Evolutionary conservation across 768 basidiomycete genomes (phyloP).

Genomic region (Phanerodontia chrysosporium): DNA sequence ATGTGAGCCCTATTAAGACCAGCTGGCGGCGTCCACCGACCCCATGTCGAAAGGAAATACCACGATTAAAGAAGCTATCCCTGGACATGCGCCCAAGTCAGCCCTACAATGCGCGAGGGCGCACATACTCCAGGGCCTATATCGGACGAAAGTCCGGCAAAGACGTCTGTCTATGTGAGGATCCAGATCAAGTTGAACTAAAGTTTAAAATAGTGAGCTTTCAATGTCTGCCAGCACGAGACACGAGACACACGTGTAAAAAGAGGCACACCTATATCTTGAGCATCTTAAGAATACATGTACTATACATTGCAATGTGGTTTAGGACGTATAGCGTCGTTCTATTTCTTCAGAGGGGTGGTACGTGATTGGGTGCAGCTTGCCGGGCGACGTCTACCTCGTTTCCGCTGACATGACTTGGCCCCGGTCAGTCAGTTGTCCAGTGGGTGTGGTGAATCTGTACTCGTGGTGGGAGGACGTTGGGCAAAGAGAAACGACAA

Average conservation of each 20-base stretch:
- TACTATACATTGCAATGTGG: no score
- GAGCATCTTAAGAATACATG: background rate
- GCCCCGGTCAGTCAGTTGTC: no score
- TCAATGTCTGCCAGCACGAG: background rate
- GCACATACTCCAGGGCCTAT: background rate
- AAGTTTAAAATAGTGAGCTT: background rate
- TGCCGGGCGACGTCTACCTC: no score
- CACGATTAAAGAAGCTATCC: slow-evolving; percentile 26
- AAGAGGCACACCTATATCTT: slow-evolving; percentile 20
- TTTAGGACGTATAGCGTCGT: no score
- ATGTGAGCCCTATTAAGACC: background rate
- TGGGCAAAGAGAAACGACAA: no score
- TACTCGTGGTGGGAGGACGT: no score
- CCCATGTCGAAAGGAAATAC: slow-evolving; percentile 32
- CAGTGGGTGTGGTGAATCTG: no score
- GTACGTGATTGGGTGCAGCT: no score
- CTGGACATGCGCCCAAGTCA: no score
- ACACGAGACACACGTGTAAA: background rate
- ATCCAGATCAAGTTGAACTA: slow-evolving; percentile 31
- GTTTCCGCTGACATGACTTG: no score
- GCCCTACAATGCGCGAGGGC: no score
- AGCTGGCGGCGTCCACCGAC: slow-evolving; percentile 9
- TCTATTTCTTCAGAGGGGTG: no score
- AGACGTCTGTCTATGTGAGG: slow-evolving; percentile 27
- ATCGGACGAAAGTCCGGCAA: slow-evolving; percentile 10